phyloP scores from a whole-genome alignment of 164 flowering plant genomes.

The Euptelea pleiosperma region DNA sequence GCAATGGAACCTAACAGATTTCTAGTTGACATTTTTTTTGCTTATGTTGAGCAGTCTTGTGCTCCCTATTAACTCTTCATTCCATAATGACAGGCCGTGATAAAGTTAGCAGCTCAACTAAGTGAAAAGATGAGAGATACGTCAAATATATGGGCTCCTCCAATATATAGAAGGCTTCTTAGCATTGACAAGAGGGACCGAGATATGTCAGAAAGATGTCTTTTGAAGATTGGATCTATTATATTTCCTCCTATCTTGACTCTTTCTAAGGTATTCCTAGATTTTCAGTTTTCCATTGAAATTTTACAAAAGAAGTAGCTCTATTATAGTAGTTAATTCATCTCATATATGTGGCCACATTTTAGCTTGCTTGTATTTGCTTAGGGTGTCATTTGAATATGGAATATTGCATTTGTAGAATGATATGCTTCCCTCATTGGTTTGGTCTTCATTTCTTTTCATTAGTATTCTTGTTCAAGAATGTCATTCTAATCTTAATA shows the following conservation, averaged over 20 bases:
- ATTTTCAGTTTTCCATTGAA: not conserved
- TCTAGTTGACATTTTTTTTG: not conserved
- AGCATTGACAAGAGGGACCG: constrained; percentile 68
- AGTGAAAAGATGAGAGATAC: constrained; percentile 53
- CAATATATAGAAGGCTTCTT: constrained; percentile 72
- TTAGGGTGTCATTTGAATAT: too few species aligned
- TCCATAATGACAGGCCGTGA: constrained; percentile 42
- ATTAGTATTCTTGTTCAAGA: too few species aligned
- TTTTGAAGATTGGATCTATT: constrained; percentile 43
- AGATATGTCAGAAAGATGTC: constrained; percentile 69
- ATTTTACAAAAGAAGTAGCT: not conserved
- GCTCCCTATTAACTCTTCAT: not conserved
- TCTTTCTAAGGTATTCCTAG: constrained; percentile 52
- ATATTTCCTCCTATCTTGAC: constrained; percentile 51
- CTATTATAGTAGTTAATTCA: too few species aligned
- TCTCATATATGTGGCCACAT: too few species aligned
- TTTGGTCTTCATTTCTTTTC: too few species aligned
- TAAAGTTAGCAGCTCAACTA: constrained; percentile 48
- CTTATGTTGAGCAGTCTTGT: not conserved
- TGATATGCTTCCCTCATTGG: too few species aligned
- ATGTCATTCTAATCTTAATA: too few species aligned
- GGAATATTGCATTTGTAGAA: too few species aligned
- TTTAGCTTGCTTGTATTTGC: too few species aligned
- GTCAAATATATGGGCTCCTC: constrained; percentile 70
- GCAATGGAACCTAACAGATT: not conserved